These are phyloP conservation scores for Boletus fagicola DNA, from an alignment of 768 basidiomycete genomes.

Conservation along the genomic window DNA sequence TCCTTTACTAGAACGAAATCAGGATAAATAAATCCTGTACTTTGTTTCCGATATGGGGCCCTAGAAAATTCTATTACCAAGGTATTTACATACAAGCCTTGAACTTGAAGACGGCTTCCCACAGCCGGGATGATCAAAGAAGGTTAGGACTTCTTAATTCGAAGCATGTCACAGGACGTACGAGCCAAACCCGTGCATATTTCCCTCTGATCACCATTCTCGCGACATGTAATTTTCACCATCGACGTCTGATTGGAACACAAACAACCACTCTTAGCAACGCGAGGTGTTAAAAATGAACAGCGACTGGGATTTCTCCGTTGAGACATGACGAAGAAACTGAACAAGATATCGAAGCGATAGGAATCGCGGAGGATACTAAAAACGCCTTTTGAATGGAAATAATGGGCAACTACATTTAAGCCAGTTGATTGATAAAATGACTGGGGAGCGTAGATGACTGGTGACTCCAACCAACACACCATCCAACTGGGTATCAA, in stretches of 20 bases:
- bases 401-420: not conserved
- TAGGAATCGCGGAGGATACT: not conserved
- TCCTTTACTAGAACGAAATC: not conserved
- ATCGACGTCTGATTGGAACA: not conserved
- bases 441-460: constrained; percentile 9
- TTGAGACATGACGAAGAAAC: constrained; percentile 1
- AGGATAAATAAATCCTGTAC: not conserved
- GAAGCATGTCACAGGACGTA: not conserved
- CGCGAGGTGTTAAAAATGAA: not conserved
- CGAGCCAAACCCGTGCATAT: not conserved
- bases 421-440: constrained; percentile 1
- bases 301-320: not conserved
- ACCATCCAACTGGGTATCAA: not conserved
- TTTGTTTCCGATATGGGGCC: not conserved
- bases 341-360: constrained; percentile 4
- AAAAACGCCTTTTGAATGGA: not conserved
- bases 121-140: not conserved
- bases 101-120: not conserved
- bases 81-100: no score
- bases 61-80: no score
- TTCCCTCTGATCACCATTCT: not conserved
- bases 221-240: no score
- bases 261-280: not conserved
- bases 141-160: not conserved
- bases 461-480: not conserved